Conservation (phyloP, 1,139 yeast species). For the Hanseniaspora uvarum region DNA sequence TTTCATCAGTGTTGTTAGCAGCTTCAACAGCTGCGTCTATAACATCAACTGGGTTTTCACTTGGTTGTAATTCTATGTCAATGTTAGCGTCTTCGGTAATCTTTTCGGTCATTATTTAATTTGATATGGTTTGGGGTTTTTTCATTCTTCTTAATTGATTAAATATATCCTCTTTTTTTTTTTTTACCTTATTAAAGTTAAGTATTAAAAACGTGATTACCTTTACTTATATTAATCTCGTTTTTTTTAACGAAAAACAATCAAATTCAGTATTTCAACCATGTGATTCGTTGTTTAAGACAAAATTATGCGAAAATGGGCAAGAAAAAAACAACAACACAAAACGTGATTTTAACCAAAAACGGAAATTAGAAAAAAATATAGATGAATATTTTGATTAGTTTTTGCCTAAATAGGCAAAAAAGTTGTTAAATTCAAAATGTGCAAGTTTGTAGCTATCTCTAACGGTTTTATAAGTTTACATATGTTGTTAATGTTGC, state of each 20-base stretch:
- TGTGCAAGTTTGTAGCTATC: no score
- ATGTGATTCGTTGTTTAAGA: not conserved
- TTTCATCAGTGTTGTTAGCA: not conserved
- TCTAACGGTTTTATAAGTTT: no score
- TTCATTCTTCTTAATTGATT: not conserved
- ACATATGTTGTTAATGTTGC: no score
- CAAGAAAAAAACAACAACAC: not conserved
- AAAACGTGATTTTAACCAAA: not conserved
- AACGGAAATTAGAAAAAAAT: not conserved
- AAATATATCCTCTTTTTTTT: no score
- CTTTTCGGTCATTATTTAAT: not conserved
- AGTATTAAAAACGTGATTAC: not conserved
- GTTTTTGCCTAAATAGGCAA: constrained; percentile 12
- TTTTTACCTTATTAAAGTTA: not conserved
- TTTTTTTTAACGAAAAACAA: not conserved
- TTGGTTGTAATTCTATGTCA: constrained; percentile 10
- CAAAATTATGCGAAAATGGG: not conserved
- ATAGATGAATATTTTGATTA: not conserved
- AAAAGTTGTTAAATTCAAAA: not conserved
- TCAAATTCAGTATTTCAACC: not conserved
- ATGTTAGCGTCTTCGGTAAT: constrained; percentile 11
- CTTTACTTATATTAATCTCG: no score
- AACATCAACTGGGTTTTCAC: not conserved
- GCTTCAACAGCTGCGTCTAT: constrained; percentile 11
- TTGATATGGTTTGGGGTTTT: not conserved